Percentiles rank a stretch among this genome's conserved stretches.
Conservation (phyloP, 2,329 filamentous ascomycete genomes). For the Colletotrichum sp. region DNA sequence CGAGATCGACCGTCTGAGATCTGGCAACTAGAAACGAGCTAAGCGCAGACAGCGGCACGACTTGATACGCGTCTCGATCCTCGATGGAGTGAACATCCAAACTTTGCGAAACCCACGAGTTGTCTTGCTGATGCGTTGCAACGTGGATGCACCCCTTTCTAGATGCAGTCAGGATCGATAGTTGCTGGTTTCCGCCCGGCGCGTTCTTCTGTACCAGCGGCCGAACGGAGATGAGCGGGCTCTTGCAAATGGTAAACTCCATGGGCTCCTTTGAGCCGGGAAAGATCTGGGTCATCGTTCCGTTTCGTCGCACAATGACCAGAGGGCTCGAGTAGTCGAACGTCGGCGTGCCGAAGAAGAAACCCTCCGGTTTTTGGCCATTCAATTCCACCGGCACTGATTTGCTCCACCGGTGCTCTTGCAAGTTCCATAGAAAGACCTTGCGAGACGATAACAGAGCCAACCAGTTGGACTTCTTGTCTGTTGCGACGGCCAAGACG, state of each 20-base stretch:
- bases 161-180: slow-evolving; percentile 52
- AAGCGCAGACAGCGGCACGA: slow-evolving; percentile 64
- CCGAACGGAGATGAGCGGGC: slow-evolving; percentile 55
- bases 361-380: slow-evolving; percentile 63
- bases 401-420: slow-evolving; percentile 60
- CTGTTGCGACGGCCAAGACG: slow-evolving; percentile 67
- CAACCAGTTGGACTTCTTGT: slow-evolving; percentile 68
- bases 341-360: slow-evolving; percentile 63
- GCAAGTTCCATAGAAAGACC: slow-evolving; percentile 69
- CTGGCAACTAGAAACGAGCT: slow-evolving; percentile 66
- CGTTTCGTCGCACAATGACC: slow-evolving; percentile 68
- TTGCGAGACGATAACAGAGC: slow-evolving; percentile 66
- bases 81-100: slow-evolving; percentile 43
- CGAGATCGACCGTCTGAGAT: slow-evolving; percentile 62
- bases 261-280: slow-evolving; percentile 46
- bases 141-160: slow-evolving; percentile 56
- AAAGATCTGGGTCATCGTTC: slow-evolving; percentile 64
- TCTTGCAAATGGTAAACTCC: slow-evolving; percentile 56
- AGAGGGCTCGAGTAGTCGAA: slow-evolving; percentile 48
- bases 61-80: slow-evolving; percentile 54
- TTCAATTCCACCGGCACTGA: slow-evolving; percentile 58
- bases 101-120: slow-evolving; percentile 55
- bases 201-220: slow-evolving; percentile 51
- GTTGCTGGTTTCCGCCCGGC: slow-evolving; percentile 17
- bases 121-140: slow-evolving; percentile 39